These are phyloP conservation scores for Sparassis latifolia DNA, from an alignment of 1,284 basidiomycete species.

Conservation along the genomic window DNA sequence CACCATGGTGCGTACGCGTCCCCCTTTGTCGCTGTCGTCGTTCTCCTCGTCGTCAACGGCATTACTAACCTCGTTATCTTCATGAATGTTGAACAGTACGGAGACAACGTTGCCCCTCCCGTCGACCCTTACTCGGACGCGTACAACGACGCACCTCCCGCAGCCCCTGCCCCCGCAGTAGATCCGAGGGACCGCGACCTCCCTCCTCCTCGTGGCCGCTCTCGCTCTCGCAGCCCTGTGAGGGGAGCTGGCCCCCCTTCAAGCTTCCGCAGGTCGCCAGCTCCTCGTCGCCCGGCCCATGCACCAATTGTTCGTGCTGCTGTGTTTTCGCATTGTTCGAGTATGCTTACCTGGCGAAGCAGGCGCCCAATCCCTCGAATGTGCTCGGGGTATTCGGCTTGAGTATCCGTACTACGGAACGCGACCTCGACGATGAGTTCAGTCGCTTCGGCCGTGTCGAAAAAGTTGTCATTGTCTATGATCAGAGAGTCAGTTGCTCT, in stretches of 20 bases:
- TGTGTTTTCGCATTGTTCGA: conserved; percentile 7
- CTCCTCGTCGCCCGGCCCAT: conserved; percentile 57
- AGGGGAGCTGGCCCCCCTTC: conserved; percentile 43
- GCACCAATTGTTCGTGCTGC: conserved; percentile 60
- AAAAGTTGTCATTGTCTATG: conserved; percentile 98
- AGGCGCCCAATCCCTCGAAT: conserved; percentile 81
- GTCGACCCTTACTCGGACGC: conserved; percentile 80
- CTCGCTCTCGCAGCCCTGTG: conserved; percentile 59
- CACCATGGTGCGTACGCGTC: conserved; percentile 56
- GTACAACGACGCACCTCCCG: conserved; percentile 59
- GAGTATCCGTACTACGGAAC: conserved; percentile 90
- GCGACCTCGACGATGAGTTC: conserved; percentile 94
- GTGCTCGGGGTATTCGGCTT: conserved; percentile 96
- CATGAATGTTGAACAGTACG: conserved; percentile 40
- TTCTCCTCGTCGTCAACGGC: conserved; percentile 1
- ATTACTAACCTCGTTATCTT: background rate
- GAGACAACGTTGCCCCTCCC: conserved; percentile 47
- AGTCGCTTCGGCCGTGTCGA: conserved; percentile 84
- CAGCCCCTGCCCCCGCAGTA: conserved; percentile 33
- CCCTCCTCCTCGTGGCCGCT: conserved; percentile 50
- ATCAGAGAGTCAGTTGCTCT: conserved; percentile 75
- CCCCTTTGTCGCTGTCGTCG: conserved; percentile 7
- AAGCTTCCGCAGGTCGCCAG: conserved; percentile 28
- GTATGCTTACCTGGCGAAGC: conserved; percentile 37
- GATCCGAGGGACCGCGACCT: conserved; percentile 37